These are phyloP conservation scores for Backusella luteola DNA, from an alignment of 192 early-diverging fungal species.

Conservation along the genomic window DNA sequence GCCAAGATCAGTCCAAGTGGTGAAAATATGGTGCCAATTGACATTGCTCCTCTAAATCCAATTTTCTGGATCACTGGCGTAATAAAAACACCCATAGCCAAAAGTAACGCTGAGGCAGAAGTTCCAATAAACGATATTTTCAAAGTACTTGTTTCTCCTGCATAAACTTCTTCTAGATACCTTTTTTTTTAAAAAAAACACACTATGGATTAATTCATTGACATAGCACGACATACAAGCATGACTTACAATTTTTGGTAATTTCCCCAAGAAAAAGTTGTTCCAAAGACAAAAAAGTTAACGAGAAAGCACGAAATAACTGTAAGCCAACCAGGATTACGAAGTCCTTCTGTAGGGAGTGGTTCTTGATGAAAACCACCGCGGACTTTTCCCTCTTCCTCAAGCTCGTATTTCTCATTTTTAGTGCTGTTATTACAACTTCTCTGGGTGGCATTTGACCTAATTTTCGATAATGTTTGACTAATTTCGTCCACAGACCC, in stretches of 20 bases:
- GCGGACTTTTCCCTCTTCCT: neutral
- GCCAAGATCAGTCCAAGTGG: constrained; percentile 58
- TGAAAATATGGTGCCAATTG: constrained; percentile 33
- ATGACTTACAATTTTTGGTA: constrained; percentile 28
- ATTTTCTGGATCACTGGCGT: constrained; percentile 30
- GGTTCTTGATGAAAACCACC: neutral
- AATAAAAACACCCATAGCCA: constrained; percentile 27
- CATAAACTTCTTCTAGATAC: constrained; percentile 28
- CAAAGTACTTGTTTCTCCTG: constrained; percentile 24
- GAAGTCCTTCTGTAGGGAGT: constrained; percentile 3
- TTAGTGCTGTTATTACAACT: neutral
- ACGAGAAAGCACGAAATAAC: constrained; percentile 35
- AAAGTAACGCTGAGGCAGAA: constrained; percentile 19
- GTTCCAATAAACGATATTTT: constrained; percentile 38
- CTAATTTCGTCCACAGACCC: constrained; percentile 11
- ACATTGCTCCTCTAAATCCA: constrained; percentile 33
- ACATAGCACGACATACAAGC: neutral
- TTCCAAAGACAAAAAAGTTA: constrained; percentile 35
- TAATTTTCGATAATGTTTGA: constrained; percentile 1
- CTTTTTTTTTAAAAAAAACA: neutral
- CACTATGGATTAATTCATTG: neutral
- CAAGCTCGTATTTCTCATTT: neutral
- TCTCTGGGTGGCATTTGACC: neutral
- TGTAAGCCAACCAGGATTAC: constrained; percentile 31
- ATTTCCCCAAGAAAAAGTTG: constrained; percentile 29